A percentile compares a stretch with the other conserved stretches of the same genome.
Conservation (phyloP, 1,284 basidiomycete genomes). For the Cutaneotrichosporon arboriforme region DNA sequence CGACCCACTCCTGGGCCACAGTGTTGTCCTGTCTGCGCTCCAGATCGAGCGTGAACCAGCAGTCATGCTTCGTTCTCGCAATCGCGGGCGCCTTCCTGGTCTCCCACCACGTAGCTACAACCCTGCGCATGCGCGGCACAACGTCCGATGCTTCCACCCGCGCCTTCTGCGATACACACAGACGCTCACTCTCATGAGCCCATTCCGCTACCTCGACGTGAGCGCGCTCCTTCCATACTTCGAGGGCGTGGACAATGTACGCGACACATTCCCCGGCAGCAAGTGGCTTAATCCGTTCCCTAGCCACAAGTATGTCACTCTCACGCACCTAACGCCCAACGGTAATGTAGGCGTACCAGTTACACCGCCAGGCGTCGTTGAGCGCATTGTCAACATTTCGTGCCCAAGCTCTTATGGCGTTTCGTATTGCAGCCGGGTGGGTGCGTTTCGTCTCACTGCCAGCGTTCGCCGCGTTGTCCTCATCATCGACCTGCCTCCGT, state of each 20-base stretch:
- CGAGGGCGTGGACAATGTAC: neutral
- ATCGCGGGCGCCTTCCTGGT: neutral
- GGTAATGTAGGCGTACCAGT: neutral
- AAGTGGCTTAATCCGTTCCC: neutral
- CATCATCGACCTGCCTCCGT: neutral
- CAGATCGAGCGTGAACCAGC: neutral
- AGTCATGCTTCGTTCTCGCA: neutral
- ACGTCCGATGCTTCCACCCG: neutral
- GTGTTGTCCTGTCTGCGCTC: neutral
- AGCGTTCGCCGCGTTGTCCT: neutral
- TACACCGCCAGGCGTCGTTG: neutral
- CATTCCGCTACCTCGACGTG: neutral
- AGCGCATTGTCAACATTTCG: slow-evolving; percentile 1
- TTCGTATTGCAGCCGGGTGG: neutral
- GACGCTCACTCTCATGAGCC: neutral
- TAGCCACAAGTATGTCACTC: slow-evolving; percentile 1
- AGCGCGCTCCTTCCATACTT: neutral
- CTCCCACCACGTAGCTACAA: neutral
- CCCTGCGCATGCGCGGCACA: neutral
- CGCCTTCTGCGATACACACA: neutral
- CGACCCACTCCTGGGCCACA: neutral
- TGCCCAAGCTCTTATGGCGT: neutral
- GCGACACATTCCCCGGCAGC: neutral
- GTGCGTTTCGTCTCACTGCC: neutral
- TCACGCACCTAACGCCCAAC: neutral